phyloP scores from a whole-genome alignment of 129 eudicot genomes.

The Chrysanthemum lavandulifolium region DNA sequence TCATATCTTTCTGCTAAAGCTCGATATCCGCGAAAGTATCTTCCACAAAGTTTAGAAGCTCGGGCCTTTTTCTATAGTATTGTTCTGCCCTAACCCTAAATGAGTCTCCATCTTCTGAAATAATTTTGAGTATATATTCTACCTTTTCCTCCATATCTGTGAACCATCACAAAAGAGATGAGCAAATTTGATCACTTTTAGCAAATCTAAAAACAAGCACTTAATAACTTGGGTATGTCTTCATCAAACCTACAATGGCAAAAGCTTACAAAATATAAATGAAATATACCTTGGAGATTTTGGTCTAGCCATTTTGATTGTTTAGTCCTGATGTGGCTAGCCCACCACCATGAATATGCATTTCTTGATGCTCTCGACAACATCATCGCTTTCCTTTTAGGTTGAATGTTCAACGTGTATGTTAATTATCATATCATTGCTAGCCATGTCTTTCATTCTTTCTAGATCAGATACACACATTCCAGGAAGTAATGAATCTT shows the following conservation, averaged over 20 bases:
- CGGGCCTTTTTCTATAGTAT: constrained; percentile 63
- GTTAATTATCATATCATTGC: neutral
- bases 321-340: constrained; percentile 70
- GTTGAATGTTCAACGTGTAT: neutral
- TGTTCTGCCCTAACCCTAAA: constrained; percentile 63
- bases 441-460: neutral
- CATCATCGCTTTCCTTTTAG: constrained; percentile 25
- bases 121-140: constrained; percentile 50
- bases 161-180: constrained; percentile 4
- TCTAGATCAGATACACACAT: neutral
- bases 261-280: neutral
- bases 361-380: constrained; percentile 64
- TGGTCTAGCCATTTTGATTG: constrained; percentile 80
- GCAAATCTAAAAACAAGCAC: neutral
- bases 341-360: constrained; percentile 92
- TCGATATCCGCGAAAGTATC: constrained; percentile 56
- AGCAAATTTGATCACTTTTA: neutral
- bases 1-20: constrained; percentile 75
- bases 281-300: constrained; percentile 46
- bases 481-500: neutral
- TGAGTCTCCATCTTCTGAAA: constrained; percentile 71
- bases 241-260: neutral
- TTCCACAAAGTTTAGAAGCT: constrained; percentile 57
- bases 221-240: neutral
- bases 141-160: constrained; percentile 76